Conservation (phyloP, 2,329 filamentous ascomycete genomes). For the Penicillium sp. region DNA sequence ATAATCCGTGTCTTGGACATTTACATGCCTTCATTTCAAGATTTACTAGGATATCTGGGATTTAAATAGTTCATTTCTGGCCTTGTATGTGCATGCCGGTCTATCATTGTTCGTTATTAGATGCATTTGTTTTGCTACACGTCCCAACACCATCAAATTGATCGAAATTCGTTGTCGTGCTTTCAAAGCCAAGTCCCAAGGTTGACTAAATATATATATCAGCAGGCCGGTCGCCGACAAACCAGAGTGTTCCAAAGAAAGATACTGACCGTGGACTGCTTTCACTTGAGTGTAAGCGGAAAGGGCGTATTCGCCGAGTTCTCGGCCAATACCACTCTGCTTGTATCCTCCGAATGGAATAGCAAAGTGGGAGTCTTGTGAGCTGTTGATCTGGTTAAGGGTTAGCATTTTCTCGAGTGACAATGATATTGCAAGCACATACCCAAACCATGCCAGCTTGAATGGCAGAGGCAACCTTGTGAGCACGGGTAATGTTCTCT, state of each 20-base stretch:
- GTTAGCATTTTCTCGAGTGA: not conserved
- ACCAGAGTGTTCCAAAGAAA: not conserved
- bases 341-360: slow-evolving; percentile 47
- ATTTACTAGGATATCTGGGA: not conserved
- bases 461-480: slow-evolving; percentile 33
- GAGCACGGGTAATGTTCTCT: slow-evolving; percentile 31
- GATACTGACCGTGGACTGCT: slow-evolving; percentile 19
- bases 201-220: not conserved
- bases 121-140: not conserved
- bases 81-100: not conserved
- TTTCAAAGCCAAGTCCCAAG: slow-evolving; percentile 1
- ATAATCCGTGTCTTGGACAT: not conserved
- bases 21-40: not conserved
- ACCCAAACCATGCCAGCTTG: slow-evolving; percentile 41
- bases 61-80: not conserved
- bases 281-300: slow-evolving; percentile 44
- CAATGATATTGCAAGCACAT: slow-evolving; percentile 27
- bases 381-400: slow-evolving; percentile 21
- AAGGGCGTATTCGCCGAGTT: slow-evolving; percentile 53
- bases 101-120: not conserved
- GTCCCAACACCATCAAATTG: not conserved
- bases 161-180: not conserved
- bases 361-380: slow-evolving; percentile 13
- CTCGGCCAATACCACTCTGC: slow-evolving; percentile 54
- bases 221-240: not conserved